phyloP scores from a whole-genome alignment of 2,329 filamentous ascomycete genomes.

The Huntiella bhutanensis region DNA sequence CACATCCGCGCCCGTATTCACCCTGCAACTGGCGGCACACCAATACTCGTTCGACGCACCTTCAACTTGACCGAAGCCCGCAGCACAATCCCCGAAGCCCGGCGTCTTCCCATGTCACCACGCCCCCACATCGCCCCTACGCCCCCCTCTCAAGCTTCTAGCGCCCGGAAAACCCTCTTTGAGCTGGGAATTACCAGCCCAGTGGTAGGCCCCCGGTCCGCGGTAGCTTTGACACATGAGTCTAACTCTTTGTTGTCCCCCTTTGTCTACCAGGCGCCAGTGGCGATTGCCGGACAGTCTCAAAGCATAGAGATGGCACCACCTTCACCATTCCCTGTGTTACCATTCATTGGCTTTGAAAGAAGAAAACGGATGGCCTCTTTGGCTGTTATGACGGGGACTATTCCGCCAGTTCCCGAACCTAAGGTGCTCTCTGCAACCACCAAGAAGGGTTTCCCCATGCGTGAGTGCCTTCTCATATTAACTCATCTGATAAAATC shows the following conservation, averaged over 20 bases:
- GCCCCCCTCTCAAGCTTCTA: neutral
- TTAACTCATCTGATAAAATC: slow-evolving; percentile 8
- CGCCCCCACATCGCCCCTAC: neutral
- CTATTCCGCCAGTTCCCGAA: too few species aligned
- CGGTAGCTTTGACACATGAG: neutral
- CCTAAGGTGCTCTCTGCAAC: neutral
- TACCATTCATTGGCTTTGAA: slow-evolving; percentile 9
- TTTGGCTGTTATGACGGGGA: neutral
- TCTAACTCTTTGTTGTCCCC: slow-evolving; percentile 1
- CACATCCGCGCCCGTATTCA: slow-evolving; percentile 24
- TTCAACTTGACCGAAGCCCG: slow-evolving; percentile 31
- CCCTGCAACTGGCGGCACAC: slow-evolving; percentile 22
- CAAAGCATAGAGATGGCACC: neutral
- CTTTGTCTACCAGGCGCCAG: slow-evolving; percentile 2
- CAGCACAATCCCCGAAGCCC: slow-evolving; percentile 22
- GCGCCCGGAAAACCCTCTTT: slow-evolving; percentile 2
- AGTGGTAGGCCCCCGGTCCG: neutral
- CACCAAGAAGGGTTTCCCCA: slow-evolving; percentile 21
- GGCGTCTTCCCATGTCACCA: slow-evolving; percentile 2
- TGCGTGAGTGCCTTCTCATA: slow-evolving; percentile 23
- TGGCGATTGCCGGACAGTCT: neutral
- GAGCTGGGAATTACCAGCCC: slow-evolving; percentile 8
- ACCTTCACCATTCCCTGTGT: slow-evolving; percentile 4
- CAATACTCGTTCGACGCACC: slow-evolving; percentile 29
- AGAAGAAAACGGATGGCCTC: slow-evolving; percentile 6